Evolutionary conservation across 2,329 filamentous ascomycete species (phyloP), one percentile per base, ranked within the genome.

Genomic region (Aspergillus sp.): DNA sequence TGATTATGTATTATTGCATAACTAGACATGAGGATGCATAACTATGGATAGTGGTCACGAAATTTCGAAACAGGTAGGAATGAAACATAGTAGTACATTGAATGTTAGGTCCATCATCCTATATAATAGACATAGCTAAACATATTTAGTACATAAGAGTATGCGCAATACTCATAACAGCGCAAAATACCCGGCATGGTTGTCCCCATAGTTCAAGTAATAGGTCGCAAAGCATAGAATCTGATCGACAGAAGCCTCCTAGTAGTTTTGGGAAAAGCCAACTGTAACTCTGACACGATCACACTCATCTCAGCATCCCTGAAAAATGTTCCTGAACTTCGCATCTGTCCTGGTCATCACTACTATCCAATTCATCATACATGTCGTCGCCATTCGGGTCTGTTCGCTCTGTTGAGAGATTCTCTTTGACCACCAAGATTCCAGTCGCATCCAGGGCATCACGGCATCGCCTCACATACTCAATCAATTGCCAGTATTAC

Each of bases 341-440:
- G 70, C 68, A 57, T 95, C 87, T 23, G 78, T 81, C 59, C 89
- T 78, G 2, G 88, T 95, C 2, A 1, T 95, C 85, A 58, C 82
- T 86, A 58, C 82, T 88, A 61, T 95, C 89, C 49, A 76, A 63
- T 5, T 82, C 79, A 62, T 95, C 89, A 63, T 84, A 95, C 19
- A 85, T 70, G 64, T 95, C 89, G 27, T 71, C 64, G 0, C 74
- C 74, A 0, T 69, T 70, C 25, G 66, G 53, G 57, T 78, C 54
- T 1, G 77, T 81, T 15, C 66, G 53, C 56, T 78, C 54, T 1
- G 77, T 81, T 15, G 74, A 79, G 52, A 88, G 62, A 60, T 95
- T 96, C 73, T 96, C 90, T 72, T 93, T 93, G 47, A 90, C 74
- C 7, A 90, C 76, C 13, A 91, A 80, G 42, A 75, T 60, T 1